A percentile compares a stretch with the other conserved stretches of the same genome.
Evolutionary conservation across 768 basidiomycete species (phyloP).

Genomic region (Rhizopogon roseolus): DNA sequence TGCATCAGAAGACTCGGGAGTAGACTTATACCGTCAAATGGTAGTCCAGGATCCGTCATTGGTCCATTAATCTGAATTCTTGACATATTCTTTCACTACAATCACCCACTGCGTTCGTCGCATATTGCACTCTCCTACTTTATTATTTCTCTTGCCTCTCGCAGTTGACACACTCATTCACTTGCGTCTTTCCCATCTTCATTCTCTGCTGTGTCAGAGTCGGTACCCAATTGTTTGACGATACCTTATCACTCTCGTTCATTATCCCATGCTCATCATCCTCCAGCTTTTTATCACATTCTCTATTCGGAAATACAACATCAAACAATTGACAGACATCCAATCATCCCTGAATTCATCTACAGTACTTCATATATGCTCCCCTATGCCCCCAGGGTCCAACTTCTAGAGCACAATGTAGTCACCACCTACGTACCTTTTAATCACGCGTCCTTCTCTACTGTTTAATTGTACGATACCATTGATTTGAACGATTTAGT

Average conservation of each 20-base stretch:
- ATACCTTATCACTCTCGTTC: constrained; percentile 30
- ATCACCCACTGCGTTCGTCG: constrained; percentile 15
- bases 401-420: neutral
- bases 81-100: constrained; percentile 10
- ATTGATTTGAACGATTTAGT: constrained; percentile 7
- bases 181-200: constrained; percentile 9
- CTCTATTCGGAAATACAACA: constrained; percentile 32
- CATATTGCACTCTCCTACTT: constrained; percentile 22
- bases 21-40: constrained; percentile 79
- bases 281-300: constrained; percentile 27
- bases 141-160: constrained; percentile 12
- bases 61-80: constrained; percentile 26
- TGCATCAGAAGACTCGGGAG: constrained; percentile 70
- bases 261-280: neutral
- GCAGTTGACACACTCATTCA: constrained; percentile 25
- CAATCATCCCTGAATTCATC: constrained; percentile 8
- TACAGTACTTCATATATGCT: constrained; percentile 5
- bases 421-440: constrained; percentile 1
- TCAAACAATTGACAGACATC: constrained; percentile 15
- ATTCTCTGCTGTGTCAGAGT: constrained; percentile 9
- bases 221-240: constrained; percentile 25
- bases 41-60: constrained; percentile 72
- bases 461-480: neutral
- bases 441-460: neutral
- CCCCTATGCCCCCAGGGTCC: neutral